Evolutionary conservation across 2,329 filamentous ascomycete species (phyloP).

Genomic region (Alternaria metachromatica): DNA sequence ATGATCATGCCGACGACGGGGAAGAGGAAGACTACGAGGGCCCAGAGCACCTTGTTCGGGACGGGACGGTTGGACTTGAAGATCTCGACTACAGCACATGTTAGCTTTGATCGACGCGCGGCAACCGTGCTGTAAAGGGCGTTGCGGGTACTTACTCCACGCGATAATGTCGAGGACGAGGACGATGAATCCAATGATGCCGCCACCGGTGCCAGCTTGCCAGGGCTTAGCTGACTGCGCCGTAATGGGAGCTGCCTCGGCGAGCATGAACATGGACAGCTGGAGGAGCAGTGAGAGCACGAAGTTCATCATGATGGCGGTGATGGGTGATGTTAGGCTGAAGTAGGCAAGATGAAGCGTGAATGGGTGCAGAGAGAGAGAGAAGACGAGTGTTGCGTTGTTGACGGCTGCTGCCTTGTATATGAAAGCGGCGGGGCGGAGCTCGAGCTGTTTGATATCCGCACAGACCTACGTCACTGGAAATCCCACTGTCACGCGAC

Average conservation of each 20-base stretch:
- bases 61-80: conserved; percentile 67
- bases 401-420: conserved; percentile 17
- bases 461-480: conserved; percentile 22
- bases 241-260: conserved; percentile 57
- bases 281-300: conserved; percentile 58
- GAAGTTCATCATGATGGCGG: conserved; percentile 40
- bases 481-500: conserved; percentile 12
- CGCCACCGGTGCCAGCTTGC: conserved; percentile 68
- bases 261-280: conserved; percentile 58
- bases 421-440: conserved; percentile 14
- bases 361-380: background rate
- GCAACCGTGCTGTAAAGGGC: background rate
- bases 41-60: conserved; percentile 67
- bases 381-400: background rate
- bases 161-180: conserved; percentile 68
- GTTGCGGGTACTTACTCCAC: conserved; percentile 58
- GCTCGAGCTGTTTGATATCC: conserved; percentile 4
- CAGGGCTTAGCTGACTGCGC: conserved; percentile 54
- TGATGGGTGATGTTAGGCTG: background rate
- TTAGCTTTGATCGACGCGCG: conserved; percentile 20
- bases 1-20: conserved; percentile 67
- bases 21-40: conserved; percentile 68
- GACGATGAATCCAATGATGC: conserved; percentile 67
- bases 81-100: conserved; percentile 62
- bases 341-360: background rate